A percentile compares a stretch with the other conserved stretches of the same genome.
Conservation (phyloP, 1,139 yeast genomes). For the Cylindricascospora bacillispora region DNA sequence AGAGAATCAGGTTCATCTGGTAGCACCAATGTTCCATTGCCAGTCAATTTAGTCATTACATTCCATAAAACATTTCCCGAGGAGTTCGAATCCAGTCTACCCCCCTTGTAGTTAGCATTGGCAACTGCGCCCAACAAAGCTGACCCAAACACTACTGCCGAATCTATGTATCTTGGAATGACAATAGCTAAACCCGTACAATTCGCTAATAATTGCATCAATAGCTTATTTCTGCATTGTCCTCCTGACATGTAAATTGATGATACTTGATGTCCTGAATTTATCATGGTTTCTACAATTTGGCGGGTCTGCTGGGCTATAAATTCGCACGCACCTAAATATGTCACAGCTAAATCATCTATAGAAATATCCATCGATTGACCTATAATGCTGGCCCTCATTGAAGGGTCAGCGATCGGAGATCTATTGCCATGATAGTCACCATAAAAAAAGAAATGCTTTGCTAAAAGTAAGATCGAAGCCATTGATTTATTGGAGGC, state of each 20-base stretch:
- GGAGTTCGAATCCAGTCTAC: slow-evolving; percentile 4
- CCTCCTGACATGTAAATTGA: slow-evolving; percentile 91
- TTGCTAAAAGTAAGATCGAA: slow-evolving; percentile 69
- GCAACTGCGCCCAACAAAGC: slow-evolving; percentile 94
- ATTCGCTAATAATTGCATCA: slow-evolving; percentile 83
- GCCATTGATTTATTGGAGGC: slow-evolving; percentile 44
- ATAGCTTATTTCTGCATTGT: slow-evolving; percentile 81
- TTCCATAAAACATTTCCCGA: slow-evolving; percentile 49
- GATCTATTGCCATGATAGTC: slow-evolving; percentile 95
- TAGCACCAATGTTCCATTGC: slow-evolving; percentile 63
- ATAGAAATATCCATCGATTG: slow-evolving; percentile 82
- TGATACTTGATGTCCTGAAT: slow-evolving; percentile 62
- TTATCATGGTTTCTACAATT: slow-evolving; percentile 73
- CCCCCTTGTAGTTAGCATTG: slow-evolving; percentile 11
- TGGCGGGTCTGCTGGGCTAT: slow-evolving; percentile 97
- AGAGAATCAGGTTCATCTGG: slow-evolving; percentile 49
- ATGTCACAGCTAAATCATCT: slow-evolving; percentile 72
- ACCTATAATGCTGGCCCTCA: slow-evolving; percentile 92
- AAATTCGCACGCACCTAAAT: slow-evolving; percentile 90
- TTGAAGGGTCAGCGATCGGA: slow-evolving; percentile 86
- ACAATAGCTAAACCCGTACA: slow-evolving; percentile 88
- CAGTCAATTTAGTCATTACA: slow-evolving; percentile 73
- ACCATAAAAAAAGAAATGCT: slow-evolving; percentile 83
- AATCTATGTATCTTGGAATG: slow-evolving; percentile 88
- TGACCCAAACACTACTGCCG: slow-evolving; percentile 92